Conservation (phyloP, 2,329 filamentous ascomycete species). For the Canariomyces notabilis region DNA sequence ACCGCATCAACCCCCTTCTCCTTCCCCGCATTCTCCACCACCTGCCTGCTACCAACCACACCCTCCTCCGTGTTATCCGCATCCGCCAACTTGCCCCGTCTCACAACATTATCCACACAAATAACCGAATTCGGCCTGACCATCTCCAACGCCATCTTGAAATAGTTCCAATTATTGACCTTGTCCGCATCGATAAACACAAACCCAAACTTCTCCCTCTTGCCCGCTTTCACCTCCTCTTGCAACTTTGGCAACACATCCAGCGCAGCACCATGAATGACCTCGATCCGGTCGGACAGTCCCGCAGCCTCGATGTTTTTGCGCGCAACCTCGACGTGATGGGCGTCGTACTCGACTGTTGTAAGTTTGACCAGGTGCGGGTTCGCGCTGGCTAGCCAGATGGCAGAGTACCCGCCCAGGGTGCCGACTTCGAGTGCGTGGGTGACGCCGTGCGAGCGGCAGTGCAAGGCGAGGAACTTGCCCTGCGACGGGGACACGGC, state of each 20-base stretch:
- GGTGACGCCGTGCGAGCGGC: conserved; percentile 9
- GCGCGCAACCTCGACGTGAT: conserved; percentile 15
- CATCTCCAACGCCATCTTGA: conserved; percentile 15
- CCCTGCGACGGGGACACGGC: conserved; percentile 13
- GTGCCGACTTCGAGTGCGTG: conserved; percentile 21
- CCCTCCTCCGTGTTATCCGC: neutral
- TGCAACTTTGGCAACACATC: conserved; percentile 12
- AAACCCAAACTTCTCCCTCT: conserved; percentile 6
- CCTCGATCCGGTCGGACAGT: conserved; percentile 11
- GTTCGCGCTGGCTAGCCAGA: conserved; percentile 21
- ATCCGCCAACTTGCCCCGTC: conserved; percentile 13
- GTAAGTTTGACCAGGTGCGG: conserved; percentile 14
- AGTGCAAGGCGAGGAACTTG: conserved; percentile 19
- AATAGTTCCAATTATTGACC: conserved; percentile 21
- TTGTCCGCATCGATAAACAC: too few species aligned
- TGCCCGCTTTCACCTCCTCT: conserved; percentile 11
- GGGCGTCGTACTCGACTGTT: conserved; percentile 13
- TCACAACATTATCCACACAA: conserved; percentile 20
- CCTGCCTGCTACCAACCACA: conserved; percentile 6
- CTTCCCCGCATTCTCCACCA: conserved; percentile 17
- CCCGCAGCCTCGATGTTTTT: conserved; percentile 15
- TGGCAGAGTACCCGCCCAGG: conserved; percentile 19
- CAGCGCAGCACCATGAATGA: conserved; percentile 11
- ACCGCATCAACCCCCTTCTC: conserved; percentile 15
- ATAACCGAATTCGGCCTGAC: conserved; percentile 4